Evolutionary conservation across 371 early-diverging fungal species (phyloP).

Genomic region (Zancudomyces culisetae): DNA sequence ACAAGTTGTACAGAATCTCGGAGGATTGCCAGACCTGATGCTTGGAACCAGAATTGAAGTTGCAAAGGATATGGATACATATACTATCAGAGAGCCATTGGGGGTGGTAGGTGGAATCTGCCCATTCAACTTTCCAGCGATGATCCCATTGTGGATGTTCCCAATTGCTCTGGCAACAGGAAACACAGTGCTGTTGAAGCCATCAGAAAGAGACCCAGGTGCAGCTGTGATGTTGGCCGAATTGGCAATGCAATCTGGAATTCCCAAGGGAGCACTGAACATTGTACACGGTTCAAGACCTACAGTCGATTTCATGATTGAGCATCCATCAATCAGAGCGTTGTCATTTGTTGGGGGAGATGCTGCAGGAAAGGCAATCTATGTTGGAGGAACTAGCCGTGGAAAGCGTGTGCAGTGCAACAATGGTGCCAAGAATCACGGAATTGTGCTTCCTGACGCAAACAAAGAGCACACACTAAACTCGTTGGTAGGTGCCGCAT

Average conservation of each 20-base stretch:
- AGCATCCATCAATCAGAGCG: constrained; percentile 70
- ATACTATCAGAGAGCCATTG: constrained; percentile 81
- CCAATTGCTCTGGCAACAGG: constrained; percentile 81
- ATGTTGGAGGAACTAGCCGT: constrained; percentile 65
- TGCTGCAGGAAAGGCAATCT: constrained; percentile 72
- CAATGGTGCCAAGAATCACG: constrained; percentile 95
- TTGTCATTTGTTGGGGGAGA: constrained; percentile 92
- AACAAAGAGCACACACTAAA: constrained; percentile 74
- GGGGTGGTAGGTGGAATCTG: constrained; percentile 91
- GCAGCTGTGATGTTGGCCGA: constrained; percentile 87
- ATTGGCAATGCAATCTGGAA: constrained; percentile 76
- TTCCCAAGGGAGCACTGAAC: constrained; percentile 87
- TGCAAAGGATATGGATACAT: constrained; percentile 89
- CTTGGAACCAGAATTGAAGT: constrained; percentile 78
- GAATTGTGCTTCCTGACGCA: constrained; percentile 84
- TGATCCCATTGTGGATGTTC: constrained; percentile 95
- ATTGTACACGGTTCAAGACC: constrained; percentile 77
- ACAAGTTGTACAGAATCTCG: constrained; percentile 83
- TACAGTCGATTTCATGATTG: constrained; percentile 84
- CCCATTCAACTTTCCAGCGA: constrained; percentile 94
- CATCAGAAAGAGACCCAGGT: constrained; percentile 88
- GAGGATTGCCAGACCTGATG: constrained; percentile 51
- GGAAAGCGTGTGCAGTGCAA: constrained; percentile 96
- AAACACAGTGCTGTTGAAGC: constrained; percentile 79
- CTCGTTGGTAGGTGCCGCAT: constrained; percentile 81